Evolutionary conservation across 1,284 basidiomycete species (phyloP), one percentile per base, ranked within the genome.

Genomic region (Heterobasidion parviporum): DNA sequence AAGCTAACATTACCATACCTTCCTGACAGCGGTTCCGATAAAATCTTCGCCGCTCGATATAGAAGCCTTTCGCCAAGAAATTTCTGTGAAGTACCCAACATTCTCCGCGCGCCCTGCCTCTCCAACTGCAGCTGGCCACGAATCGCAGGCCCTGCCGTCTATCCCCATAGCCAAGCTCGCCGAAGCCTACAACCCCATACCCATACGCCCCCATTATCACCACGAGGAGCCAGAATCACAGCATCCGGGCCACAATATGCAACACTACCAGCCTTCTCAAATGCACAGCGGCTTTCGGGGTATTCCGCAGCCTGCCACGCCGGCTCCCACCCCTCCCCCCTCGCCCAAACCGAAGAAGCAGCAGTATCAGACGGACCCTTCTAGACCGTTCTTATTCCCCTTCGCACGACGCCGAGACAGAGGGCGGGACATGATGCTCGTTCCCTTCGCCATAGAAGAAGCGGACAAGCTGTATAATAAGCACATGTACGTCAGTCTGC

Each of bases 331-430:
- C 0, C 95, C 95, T 0, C 89, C 93, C 1, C 89, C 89, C 0
- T 86, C 87, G 20, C 87, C 85, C 15, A 97, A 96, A 67, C 93
- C 92, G 8, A 98, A 98, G 76, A 98, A 98, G 70, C 94, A 96
- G 67, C 95, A 98, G 67, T 99, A 94, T 70, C 97, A 99, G 70
- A 99, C 97, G 0, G 97, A 99, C 68, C 97, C 97, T 67, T 86
- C 76, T 36, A 80, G 92, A 8, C 97, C 97, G 1, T 99, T 99
- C 68, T 76, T 99, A 56, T 94, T 99, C 67, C 97, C 97, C 0
- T 99, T 97, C 68, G 92, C 93, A 12, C 79, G 76, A 52, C 78
- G 72, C 55, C 70, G 59, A 61, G 61, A 57, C 59, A 62, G 60
- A 47, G 68, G 65, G 50, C 77, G 76, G 59, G 78, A 82, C 64